Evolutionary conservation across 1,284 basidiomycete species (phyloP).

Genomic region (Cryptococcus depauperatus): DNA sequence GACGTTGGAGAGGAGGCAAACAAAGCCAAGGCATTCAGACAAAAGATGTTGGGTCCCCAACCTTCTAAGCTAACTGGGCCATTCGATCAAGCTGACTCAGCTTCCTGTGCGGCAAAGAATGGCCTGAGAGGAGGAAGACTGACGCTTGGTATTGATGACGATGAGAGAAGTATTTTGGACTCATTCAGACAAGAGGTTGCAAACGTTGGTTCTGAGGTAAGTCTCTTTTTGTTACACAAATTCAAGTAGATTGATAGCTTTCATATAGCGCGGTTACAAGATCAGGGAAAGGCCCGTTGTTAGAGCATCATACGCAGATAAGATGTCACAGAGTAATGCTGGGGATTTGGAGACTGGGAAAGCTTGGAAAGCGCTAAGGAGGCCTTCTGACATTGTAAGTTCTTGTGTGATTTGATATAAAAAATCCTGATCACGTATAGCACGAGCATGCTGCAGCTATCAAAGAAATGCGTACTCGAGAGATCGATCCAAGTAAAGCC

Average conservation of each 20-base stretch:
- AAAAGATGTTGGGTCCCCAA: conserved; percentile 12
- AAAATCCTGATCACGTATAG: conserved; percentile 43
- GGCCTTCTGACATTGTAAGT: conserved; percentile 86
- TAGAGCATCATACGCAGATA: conserved; percentile 62
- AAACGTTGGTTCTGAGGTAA: conserved; percentile 32
- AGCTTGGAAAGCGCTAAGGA: conserved; percentile 78
- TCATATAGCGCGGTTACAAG: conserved; percentile 50
- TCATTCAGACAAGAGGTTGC: conserved; percentile 39
- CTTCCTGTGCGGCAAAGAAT: background rate
- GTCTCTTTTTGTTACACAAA: too few relatives aligned
- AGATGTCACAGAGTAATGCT: conserved; percentile 60
- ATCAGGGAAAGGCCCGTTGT: conserved; percentile 65
- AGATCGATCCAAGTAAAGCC: conserved; percentile 61
- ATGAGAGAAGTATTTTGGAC: conserved; percentile 34
- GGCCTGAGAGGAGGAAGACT: conserved; percentile 8
- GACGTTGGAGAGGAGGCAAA: conserved; percentile 23
- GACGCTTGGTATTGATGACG: conserved; percentile 37
- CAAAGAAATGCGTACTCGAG: conserved; percentile 65
- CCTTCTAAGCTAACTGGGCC: background rate
- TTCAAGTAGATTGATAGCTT: conserved; percentile 1
- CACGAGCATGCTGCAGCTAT: conserved; percentile 89
- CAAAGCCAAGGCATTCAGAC: conserved; percentile 14
- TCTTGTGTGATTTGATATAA: background rate
- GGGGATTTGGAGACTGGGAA: conserved; percentile 69
- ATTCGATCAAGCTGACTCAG: too few relatives aligned